These are phyloP conservation scores for Corylus americana DNA, from an alignment of 306 rosid genomes.

Conservation along the genomic window DNA sequence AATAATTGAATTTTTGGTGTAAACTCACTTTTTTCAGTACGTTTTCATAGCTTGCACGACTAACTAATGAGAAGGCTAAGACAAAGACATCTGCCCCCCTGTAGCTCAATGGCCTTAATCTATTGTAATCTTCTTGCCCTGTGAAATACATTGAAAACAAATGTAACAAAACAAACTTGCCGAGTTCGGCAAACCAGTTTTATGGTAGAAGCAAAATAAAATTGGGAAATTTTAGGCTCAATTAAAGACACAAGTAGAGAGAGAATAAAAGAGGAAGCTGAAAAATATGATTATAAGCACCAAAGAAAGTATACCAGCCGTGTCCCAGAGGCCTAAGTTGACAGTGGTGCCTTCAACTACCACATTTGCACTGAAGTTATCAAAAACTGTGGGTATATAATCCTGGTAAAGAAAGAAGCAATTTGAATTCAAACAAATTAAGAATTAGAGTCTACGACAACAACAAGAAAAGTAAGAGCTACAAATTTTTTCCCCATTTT, in stretches of 20 bases:
- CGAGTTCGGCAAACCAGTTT: constrained; percentile 20
- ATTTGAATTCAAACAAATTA: neutral
- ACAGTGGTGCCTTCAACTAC: constrained; percentile 83
- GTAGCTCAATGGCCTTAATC: constrained; percentile 92
- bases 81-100: constrained; percentile 94
- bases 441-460: constrained; percentile 24
- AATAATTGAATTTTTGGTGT: neutral
- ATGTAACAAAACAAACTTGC: constrained; percentile 22
- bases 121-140: constrained; percentile 96
- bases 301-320: constrained; percentile 61
- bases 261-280: neutral
- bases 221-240: neutral
- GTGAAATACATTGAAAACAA: constrained; percentile 29
- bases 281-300: constrained; percentile 2
- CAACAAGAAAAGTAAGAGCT: constrained; percentile 14
- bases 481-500: neutral
- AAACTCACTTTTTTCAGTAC: constrained; percentile 68
- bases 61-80: constrained; percentile 79
- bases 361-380: constrained; percentile 95
- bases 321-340: constrained; percentile 93
- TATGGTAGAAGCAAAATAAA: constrained; percentile 4
- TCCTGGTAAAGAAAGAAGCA: constrained; percentile 53
- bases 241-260: neutral
- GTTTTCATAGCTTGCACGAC: constrained; percentile 88
- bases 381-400: constrained; percentile 88